A percentile compares a stretch with the other conserved stretches of the same genome.
phyloP scores from a whole-genome alignment of 2,329 filamentous ascomycete genomes.

The Fusarium continuum region DNA sequence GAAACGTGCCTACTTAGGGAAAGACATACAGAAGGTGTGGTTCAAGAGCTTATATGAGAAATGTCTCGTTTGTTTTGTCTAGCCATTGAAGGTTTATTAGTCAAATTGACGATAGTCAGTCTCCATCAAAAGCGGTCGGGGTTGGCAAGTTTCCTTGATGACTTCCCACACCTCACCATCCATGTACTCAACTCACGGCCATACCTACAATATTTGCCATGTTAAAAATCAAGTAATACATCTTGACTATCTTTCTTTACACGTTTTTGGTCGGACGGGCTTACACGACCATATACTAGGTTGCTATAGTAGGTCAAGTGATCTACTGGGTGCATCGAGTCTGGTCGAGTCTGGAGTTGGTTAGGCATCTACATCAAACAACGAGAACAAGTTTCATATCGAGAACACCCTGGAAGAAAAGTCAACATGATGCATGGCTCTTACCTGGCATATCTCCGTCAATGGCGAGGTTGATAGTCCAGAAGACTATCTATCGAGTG shows the following conservation, averaged over 20 bases:
- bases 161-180: conserved; percentile 25
- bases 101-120: neutral
- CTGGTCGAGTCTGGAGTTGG: neutral
- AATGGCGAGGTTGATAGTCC: conserved; percentile 47
- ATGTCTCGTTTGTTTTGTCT: too few relatives aligned
- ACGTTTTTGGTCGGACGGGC: neutral
- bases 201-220: neutral
- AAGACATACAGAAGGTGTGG: neutral
- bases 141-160: conserved; percentile 25
- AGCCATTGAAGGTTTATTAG: neutral
- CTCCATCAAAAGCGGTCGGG: conserved; percentile 27
- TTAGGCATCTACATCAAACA: conserved; percentile 7
- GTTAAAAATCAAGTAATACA: neutral
- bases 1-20: neutral
- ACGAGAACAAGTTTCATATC: neutral
- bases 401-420: neutral
- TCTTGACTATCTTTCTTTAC: neutral
- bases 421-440: conserved; percentile 52
- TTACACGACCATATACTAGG: neutral
- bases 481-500: conserved; percentile 68
- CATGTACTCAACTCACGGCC: neutral
- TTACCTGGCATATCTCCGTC: conserved; percentile 50
- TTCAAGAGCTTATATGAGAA: too few relatives aligned
- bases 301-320: conserved; percentile 6
- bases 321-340: neutral